phyloP scores from a whole-genome alignment of 352 stramenopile genomes.

The Bremia lactucae region DNA sequence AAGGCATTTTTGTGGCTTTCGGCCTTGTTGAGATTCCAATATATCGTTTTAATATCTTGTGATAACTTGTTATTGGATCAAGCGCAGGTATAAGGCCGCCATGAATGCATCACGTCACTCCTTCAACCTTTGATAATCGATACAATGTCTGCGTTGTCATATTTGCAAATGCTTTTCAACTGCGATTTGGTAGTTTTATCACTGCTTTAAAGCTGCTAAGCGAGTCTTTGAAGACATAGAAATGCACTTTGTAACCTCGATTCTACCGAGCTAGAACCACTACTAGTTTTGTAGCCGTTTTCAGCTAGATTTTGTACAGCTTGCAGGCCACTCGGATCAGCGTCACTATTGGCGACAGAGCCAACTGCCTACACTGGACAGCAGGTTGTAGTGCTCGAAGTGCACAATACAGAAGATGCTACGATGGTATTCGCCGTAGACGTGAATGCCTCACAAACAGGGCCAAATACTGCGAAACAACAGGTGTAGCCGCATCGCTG shows the following conservation, averaged over 20 bases:
- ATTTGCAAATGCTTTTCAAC: conserved; percentile 28
- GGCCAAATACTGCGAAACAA: conserved; percentile 4
- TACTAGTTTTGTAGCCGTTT: conserved; percentile 87
- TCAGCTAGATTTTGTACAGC: conserved; percentile 91
- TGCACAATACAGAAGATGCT: conserved; percentile 52
- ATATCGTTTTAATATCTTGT: too few relatives aligned
- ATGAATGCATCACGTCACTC: conserved; percentile 48
- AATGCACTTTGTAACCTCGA: conserved; percentile 17
- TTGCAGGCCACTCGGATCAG: conserved; percentile 60
- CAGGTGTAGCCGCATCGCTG: conserved; percentile 11
- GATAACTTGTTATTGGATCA: conserved; percentile 58
- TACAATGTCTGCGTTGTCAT: conserved; percentile 58
- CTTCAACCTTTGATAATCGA: conserved; percentile 58
- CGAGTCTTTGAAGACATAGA: conserved; percentile 39
- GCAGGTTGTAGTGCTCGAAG: conserved; percentile 54
- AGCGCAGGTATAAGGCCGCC: conserved; percentile 40
- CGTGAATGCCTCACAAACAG: conserved; percentile 32
- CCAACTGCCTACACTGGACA: conserved; percentile 1
- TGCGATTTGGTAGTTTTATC: conserved; percentile 21
- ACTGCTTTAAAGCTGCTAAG: too few relatives aligned
- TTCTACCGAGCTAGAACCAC: conserved; percentile 49
- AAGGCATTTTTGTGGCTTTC: too few relatives aligned
- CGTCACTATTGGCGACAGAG: conserved; percentile 1
- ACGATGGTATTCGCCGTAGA: conserved; percentile 42
- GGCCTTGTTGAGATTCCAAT: too few relatives aligned